Base-by-base conservation (phyloP, 1,284 basidiomycete genomes). In the Microbotryomycetes sp. region DNA sequence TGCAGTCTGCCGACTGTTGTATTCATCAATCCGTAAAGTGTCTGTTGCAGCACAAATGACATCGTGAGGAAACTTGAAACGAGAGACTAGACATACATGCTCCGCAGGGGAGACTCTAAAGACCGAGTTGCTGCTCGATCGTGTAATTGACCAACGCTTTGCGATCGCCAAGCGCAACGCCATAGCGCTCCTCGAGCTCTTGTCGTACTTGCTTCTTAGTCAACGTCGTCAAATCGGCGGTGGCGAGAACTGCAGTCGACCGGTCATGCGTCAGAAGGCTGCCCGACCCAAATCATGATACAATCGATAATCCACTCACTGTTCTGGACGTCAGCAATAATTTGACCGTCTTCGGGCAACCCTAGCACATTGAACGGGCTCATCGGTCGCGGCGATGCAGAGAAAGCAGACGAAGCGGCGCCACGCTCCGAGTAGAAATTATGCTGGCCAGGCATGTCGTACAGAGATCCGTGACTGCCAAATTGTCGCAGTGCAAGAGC, bases 191-290 rank as follows among this genome's bases (percentile, higher is more conserved):
- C 56, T 72, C 70, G 54, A 97, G 78, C 71, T 85, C 83, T 61
- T 84, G 81, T 52, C 92, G 82, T 57, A 97, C 86, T 68, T 86
- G 86, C 68, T 91, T 85, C 79, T 96, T 96, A 53, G 91, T 94
- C 59, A 94, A 81, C 23, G 83, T 84, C 72, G 91, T 90, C 57
- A 96, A 79, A 76, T 96, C 90, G 0, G 89, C 89, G 24, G 79
- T 78, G 21, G 80, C 80, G 59, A 94, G 79, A 46, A 93, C 81
- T 30, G 83, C 80, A 60, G 85, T 80, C 83, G n/a, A 21, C 24
- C 18, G 23, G 56, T 21, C 5, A 46, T 9, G 16, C 16, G 54
- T 41, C 35, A 26, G 31, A 16, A 24, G 21, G 29, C 35, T 5
- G 54, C 26, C 13, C n/a, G 15, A 50, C 9, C 31, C 55, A 47